Percentiles rank a stretch among this genome's conserved stretches.
Conservation (phyloP, 2,329 filamentous ascomycete genomes). For the Beauveria medogensis region DNA sequence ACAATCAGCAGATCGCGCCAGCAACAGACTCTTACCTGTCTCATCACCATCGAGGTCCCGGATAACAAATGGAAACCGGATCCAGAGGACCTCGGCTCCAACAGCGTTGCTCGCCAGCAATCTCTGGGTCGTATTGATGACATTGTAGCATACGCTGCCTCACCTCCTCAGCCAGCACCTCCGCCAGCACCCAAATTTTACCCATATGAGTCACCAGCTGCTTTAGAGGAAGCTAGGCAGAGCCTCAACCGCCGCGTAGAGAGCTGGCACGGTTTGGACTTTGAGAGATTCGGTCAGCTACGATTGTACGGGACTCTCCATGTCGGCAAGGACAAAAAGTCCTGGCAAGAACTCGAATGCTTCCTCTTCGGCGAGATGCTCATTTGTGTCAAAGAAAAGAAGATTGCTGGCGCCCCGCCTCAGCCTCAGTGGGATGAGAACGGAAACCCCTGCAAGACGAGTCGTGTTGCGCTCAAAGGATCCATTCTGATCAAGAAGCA, state of each 20-base stretch:
- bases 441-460: constrained; percentile 51
- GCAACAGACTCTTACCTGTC: constrained; percentile 88
- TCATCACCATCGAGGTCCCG: constrained; percentile 88
- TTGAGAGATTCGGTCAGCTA: constrained; percentile 84
- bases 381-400: constrained; percentile 98
- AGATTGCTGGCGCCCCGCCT: constrained; percentile 37
- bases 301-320: constrained; percentile 81
- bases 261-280: constrained; percentile 96
- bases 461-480: constrained; percentile 84
- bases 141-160: constrained; percentile 46
- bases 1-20: constrained; percentile 86
- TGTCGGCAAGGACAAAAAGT: constrained; percentile 91
- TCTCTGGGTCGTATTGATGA: constrained; percentile 42
- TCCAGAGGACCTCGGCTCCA: constrained; percentile 65
- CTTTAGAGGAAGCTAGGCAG: constrained; percentile 78
- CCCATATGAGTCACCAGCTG: constrained; percentile 68
- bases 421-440: constrained; percentile 58
- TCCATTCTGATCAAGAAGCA: constrained; percentile 99
- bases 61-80: constrained; percentile 87
- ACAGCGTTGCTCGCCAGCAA: constrained; percentile 35
- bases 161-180: constrained; percentile 44
- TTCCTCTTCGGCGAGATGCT: constrained; percentile 98
- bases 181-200: constrained; percentile 47
- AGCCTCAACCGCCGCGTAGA: constrained; percentile 81
- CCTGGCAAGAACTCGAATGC: constrained; percentile 97